These are phyloP conservation scores for Lathyrus sativus DNA, from an alignment of 306 rosid species.

Conservation along the genomic window DNA sequence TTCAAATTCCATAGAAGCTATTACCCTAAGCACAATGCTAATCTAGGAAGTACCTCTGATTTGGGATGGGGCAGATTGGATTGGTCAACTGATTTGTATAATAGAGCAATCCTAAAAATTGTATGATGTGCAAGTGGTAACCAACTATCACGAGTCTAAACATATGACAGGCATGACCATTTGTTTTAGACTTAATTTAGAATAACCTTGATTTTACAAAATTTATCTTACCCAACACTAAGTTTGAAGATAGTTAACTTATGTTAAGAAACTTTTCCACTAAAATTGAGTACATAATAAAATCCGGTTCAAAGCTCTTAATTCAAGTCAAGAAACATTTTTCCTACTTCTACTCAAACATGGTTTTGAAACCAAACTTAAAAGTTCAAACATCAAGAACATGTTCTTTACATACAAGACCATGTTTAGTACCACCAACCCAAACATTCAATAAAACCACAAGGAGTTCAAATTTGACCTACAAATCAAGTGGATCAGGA, in stretches of 20 bases:
- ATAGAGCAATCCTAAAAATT: neutral
- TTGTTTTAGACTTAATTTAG: neutral
- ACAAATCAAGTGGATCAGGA: conserved; percentile 3
- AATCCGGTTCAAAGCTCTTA: neutral
- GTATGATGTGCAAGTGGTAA: neutral
- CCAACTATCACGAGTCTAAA: neutral
- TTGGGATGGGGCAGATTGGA: neutral
- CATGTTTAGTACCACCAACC: neutral
- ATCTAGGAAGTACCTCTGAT: neutral
- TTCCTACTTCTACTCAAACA: conserved; percentile 1
- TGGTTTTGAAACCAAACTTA: neutral
- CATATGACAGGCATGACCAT: neutral
- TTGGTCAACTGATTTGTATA: neutral
- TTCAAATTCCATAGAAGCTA: neutral
- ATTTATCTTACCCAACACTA: neutral
- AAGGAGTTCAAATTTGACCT: neutral
- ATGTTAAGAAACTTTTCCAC: neutral
- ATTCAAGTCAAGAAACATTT: neutral
- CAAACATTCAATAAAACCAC: conserved; percentile 10
- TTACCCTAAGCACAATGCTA: conserved; percentile 8
- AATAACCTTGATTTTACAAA: conserved; percentile 17
- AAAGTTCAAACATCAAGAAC: neutral
- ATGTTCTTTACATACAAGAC: neutral
- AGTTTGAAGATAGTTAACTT: neutral
- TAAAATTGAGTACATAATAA: neutral